These are phyloP conservation scores for Xylariales sp. DNA, from an alignment of 2,329 filamentous ascomycete species.

Conservation along the genomic window DNA sequence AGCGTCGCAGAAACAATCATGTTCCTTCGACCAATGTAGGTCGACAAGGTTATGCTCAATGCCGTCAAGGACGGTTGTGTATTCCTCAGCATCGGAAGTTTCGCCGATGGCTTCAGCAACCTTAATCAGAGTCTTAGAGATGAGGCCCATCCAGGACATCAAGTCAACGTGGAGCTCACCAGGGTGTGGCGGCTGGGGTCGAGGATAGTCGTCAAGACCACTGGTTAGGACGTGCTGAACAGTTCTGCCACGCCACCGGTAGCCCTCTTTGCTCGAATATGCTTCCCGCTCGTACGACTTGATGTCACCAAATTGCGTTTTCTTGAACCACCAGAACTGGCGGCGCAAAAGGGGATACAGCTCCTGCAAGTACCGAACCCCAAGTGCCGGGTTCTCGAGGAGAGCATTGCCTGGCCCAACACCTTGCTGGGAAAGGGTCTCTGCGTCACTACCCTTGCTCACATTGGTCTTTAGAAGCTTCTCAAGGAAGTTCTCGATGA, in stretches of 20 bases:
- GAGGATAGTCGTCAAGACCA: constrained; percentile 90
- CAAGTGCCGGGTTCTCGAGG: constrained; percentile 62
- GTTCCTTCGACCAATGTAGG: constrained; percentile 82
- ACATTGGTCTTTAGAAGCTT: constrained; percentile 61
- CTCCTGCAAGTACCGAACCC: constrained; percentile 66
- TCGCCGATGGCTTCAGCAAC: constrained; percentile 74
- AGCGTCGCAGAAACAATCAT: constrained; percentile 86
- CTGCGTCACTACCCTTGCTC: constrained; percentile 35
- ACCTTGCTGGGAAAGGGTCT: constrained; percentile 37
- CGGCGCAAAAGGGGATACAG: constrained; percentile 82
- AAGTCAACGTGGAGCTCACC: constrained; percentile 94
- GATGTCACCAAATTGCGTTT: constrained; percentile 81
- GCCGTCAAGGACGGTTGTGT: constrained; percentile 66
- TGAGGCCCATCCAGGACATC: constrained; percentile 96
- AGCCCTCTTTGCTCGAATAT: constrained; percentile 79
- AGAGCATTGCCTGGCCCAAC: constrained; percentile 54
- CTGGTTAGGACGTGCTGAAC: constrained; percentile 82
- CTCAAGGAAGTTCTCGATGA: constrained; percentile 78
- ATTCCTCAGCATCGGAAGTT: constrained; percentile 69
- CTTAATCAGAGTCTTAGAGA: constrained; percentile 79
- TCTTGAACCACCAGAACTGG: constrained; percentile 91
- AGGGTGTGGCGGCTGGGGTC: constrained; percentile 84
- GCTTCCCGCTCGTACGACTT: constrained; percentile 86
- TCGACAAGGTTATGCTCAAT: constrained; percentile 86
- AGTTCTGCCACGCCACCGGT: constrained; percentile 88